Evolutionary conservation across 208 protist species (phyloP).

Genomic region (Trypanosoma caninum): DNA sequence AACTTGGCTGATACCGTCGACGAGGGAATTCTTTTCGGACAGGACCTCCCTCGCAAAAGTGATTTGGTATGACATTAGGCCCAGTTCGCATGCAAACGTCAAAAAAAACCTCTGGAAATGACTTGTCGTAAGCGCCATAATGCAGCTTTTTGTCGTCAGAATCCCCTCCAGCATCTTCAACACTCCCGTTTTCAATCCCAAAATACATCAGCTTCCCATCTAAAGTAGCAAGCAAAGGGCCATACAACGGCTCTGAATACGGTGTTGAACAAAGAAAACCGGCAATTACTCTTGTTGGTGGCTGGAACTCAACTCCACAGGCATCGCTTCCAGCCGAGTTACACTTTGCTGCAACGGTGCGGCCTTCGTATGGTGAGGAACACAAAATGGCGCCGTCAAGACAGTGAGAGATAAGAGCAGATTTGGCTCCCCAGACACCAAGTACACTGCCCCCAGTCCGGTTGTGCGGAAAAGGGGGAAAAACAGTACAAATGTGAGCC

Average conservation of each 20-base stretch:
- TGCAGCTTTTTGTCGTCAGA: too few species aligned
- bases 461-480: slow-evolving; percentile 8
- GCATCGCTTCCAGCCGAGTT: slow-evolving; percentile 23
- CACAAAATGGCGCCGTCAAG: slow-evolving; percentile 41
- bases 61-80: neutral
- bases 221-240: slow-evolving; percentile 15
- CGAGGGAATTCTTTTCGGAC: slow-evolving; percentile 13
- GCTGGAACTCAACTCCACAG: slow-evolving; percentile 12
- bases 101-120: slow-evolving; percentile 8
- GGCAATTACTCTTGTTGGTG: slow-evolving; percentile 1
- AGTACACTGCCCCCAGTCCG: neutral
- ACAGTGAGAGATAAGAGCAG: slow-evolving; percentile 23
- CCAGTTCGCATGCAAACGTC: neutral
- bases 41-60: slow-evolving; percentile 24
- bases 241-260: neutral
- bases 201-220: slow-evolving; percentile 21
- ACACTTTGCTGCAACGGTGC: slow-evolving; percentile 34
- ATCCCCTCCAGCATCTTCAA: neutral
- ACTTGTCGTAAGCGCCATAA: slow-evolving; percentile 8
- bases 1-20: slow-evolving; percentile 8
- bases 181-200: neutral
- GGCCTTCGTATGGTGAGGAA: slow-evolving; percentile 47
- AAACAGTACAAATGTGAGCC: slow-evolving; percentile 37
- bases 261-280: slow-evolving; percentile 15
- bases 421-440: slow-evolving; percentile 18